Evolutionary conservation across 805 yeast species (phyloP).

Genomic region (Metschnikowia arizonensis): DNA sequence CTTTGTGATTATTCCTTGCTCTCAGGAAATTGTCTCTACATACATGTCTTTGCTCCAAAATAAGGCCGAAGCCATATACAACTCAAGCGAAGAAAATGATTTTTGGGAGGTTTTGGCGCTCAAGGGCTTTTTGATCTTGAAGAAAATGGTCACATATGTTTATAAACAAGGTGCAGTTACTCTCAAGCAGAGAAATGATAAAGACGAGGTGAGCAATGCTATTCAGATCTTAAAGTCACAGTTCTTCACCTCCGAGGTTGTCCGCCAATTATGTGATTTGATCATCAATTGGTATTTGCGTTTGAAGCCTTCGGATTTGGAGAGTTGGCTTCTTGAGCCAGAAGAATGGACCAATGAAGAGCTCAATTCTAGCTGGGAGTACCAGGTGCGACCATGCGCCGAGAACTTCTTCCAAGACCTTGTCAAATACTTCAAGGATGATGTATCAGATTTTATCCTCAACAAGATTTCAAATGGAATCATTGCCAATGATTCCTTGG

Average conservation of each 20-base stretch:
- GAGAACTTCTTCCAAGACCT: slow-evolving; percentile 79
- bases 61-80: slow-evolving; percentile 63
- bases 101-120: slow-evolving; percentile 76
- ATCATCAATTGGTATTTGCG: slow-evolving; percentile 71
- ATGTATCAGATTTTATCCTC: slow-evolving; percentile 51
- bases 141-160: slow-evolving; percentile 57
- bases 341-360: slow-evolving; percentile 93
- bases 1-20: slow-evolving; percentile 63
- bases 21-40: slow-evolving; percentile 57
- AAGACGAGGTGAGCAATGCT: slow-evolving; percentile 58
- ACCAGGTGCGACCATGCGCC: slow-evolving; percentile 79
- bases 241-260: slow-evolving; percentile 54
- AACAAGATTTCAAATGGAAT: slow-evolving; percentile 51
- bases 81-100: slow-evolving; percentile 51
- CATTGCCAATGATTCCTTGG: slow-evolving; percentile 27
- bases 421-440: slow-evolving; percentile 56
- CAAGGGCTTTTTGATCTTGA: slow-evolving; percentile 59
- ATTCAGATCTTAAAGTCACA: slow-evolving; percentile 47
- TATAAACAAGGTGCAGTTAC: slow-evolving; percentile 66
- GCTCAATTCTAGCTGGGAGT: slow-evolving; percentile 72
- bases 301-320: slow-evolving; percentile 70
- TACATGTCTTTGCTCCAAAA: slow-evolving; percentile 57
- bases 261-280: slow-evolving; percentile 58
- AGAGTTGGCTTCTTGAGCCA: slow-evolving; percentile 79
- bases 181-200: slow-evolving; percentile 60